Base-by-base conservation (phyloP, 306 rosid species). In the Pterocarpus macrocarpus region DNA sequence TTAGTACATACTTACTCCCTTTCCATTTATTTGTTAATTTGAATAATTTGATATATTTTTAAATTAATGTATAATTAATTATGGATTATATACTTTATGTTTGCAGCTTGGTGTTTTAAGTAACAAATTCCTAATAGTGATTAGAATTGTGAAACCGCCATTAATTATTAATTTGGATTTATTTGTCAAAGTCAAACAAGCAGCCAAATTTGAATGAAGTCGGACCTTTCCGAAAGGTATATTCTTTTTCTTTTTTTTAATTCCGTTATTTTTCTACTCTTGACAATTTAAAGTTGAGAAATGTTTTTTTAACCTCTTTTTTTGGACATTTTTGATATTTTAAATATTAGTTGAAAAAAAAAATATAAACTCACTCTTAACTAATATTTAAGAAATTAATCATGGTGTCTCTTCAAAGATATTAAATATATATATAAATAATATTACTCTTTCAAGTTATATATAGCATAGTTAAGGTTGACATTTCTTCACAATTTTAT, bases 161-260 rank as follows among this genome's bases (percentile, higher is more conserved):
- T 33, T 69, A 15, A 52, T 17, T 49, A 64, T 63, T 64, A 16
- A 58, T 64, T 76, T 35, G 71, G 52, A 39, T 8, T 39, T 65
- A 15, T n/a, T 14, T 65, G 0, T 76, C 64, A 35, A 76, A 76
- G 36, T 76, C 65, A 64, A 64, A 16, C 32, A 50, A 17, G 28
- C 55, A 55, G 67, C 41, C 41, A 62, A 17, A n/a, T 55, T 0
- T n/a, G 61, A 55, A 55, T 16, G 32, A 55, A n/a, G 10, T 15
- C 4, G 70, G 70, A 64, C 9, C 16, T 64, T 64, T 36, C 11
- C 4, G 4, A 34, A 32, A 63, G 44, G 17, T 55, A 12, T 63
- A 63, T 63, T 34, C 28, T 7, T 7, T 13, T 33, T 13, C n/a
- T n/a, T 62, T 7, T 12, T 47, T 47, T 11, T 3, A 3, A 32